Base-by-base conservation (phyloP, 2,329 filamentous ascomycete species). In the Emmonsia crescens region DNA sequence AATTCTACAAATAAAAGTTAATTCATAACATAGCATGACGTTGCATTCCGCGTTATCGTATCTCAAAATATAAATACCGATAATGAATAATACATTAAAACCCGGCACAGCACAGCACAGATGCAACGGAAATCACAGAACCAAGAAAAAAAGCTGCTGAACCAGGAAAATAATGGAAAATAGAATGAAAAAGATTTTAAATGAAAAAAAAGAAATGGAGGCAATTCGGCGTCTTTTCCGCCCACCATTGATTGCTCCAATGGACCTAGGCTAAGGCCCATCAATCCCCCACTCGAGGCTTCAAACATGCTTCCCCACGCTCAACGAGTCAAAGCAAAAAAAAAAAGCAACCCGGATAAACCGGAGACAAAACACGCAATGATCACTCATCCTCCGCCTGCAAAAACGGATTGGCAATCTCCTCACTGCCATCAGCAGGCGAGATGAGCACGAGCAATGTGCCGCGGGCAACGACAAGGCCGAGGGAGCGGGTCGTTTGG, bases 361-460 rank as follows among this genome's bases (percentile, higher is more conserved):
- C 10, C 19, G 19, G 21, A 46, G n/a, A 31, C 21, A 27, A 19
- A 51, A 24, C 27, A 16, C 12, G 31, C 5, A 36, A 52, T 2
- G 21, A 42, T 31, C 49, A 52, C 52, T 61, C 38, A 67, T 91
- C 87, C 56, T 91, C 87, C 29, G 83, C 80, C 71, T 90, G 85
- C 60, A 89, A 80, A 72, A 97, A 99, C 0, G 94, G 94, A 74
- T 99, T 99, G 69, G 89, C 85, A 70, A 99, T 99, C 76, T 93
- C 88, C 77, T 97, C 92, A 77, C 91, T 96, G 61, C 94, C 94
- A 72, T 97, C 92, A 59, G 94, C 83, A 3, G 94, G 94, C 65
- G 90, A 94, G 72, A 99, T 90, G 64, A 96, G 83, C 46, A 96
- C 93, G 61, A 99, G 85, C 55, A 99, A 81, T 8, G 94, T 97